Evolutionary conservation across 345 rosid genomes (phyloP), one percentile per base, ranked within the genome.

Genomic region (Cochlearia excelsa): DNA sequence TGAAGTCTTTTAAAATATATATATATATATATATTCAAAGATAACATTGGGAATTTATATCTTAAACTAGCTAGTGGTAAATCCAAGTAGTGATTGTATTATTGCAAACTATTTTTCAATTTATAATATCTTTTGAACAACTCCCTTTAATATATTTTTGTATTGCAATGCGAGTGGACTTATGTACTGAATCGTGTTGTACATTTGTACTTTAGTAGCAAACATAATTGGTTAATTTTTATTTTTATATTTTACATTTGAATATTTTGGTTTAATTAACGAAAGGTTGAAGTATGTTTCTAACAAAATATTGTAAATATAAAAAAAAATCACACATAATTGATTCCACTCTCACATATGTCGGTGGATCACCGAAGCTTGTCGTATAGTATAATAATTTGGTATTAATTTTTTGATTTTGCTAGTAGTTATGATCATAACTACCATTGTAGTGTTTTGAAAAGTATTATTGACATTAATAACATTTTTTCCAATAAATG

Each of bases 391-490:
- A 16, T 16, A 11, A 31, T 31, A 40, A 10, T 41, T 43, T 44
- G 9, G 27, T 60, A 54, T 60, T 52, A 44, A 59, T 68, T 30
- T 59, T 59, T 59, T 45, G 54, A 59, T 59, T 51, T 66, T 57
- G 51, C 57, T 67, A 59, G 47, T 51, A 34, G 54, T 33, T 51
- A 35, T 58, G 65, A 50, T 27, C 2, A 45, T 10, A 26, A 28
- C 51, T 58, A 58, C 63, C 7, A 26, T 30, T 44, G 16, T 58
- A 39, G 53, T 62, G 31, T 35, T 35, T 46, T 33, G 54, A 7
- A 7, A 30, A 56, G 49, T 48, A 47, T 57, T 57, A 66, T 67
- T 68, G 61, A 23, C 30, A 52, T 54, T 41, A 50, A 8, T 26
- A 45, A 46, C 26, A 30, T 26, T 53, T 30, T 46, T 46, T 16